phyloP scores from a whole-genome alignment of 495 filamentous ascomycete species.

The Aspergillus sclerotioniger region DNA sequence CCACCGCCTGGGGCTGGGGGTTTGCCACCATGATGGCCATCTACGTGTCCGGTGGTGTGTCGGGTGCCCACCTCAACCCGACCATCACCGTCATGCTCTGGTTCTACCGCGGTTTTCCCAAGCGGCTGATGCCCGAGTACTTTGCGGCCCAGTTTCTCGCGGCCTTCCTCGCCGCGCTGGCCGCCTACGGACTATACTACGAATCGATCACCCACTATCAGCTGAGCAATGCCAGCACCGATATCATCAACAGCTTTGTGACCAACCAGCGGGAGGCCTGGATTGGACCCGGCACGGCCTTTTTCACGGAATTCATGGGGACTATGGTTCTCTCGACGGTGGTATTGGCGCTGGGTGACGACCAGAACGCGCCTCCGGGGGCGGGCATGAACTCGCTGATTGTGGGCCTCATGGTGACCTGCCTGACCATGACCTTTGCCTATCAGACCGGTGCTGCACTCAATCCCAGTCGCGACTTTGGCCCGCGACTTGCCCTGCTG shows the following conservation, averaged over 20 bases:
- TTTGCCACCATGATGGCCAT: conserved; percentile 58
- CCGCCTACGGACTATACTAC: conserved; percentile 51
- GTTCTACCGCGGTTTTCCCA: conserved; percentile 53
- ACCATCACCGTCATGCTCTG: conserved; percentile 47
- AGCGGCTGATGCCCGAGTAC: conserved; percentile 45
- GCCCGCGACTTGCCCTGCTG: conserved; percentile 43
- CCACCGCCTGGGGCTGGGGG: conserved; percentile 54
- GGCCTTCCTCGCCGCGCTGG: conserved; percentile 41
- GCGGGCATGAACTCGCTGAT: conserved; percentile 52
- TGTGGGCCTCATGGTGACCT: conserved; percentile 45
- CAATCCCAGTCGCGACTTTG: conserved; percentile 53
- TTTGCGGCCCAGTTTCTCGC: conserved; percentile 49
- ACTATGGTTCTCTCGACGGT: conserved; percentile 44
- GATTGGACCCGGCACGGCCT: conserved; percentile 45
- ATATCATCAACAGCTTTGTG: conserved; percentile 42
- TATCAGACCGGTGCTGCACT: conserved; percentile 50
- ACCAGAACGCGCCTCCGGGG: conserved; percentile 53
- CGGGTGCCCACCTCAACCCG: conserved; percentile 55
- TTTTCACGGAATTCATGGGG: conserved; percentile 52
- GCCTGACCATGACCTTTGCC: conserved; percentile 42
- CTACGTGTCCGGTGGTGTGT: conserved; percentile 56
- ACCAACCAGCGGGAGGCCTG: conserved; percentile 41
- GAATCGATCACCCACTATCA: conserved; percentile 44
- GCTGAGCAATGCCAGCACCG: conserved; percentile 25
- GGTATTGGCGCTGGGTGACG: conserved; percentile 54